These are phyloP conservation scores for Hemisphaericaspora subhashii DNA, from an alignment of 1,139 yeast genomes.

Conservation along the genomic window DNA sequence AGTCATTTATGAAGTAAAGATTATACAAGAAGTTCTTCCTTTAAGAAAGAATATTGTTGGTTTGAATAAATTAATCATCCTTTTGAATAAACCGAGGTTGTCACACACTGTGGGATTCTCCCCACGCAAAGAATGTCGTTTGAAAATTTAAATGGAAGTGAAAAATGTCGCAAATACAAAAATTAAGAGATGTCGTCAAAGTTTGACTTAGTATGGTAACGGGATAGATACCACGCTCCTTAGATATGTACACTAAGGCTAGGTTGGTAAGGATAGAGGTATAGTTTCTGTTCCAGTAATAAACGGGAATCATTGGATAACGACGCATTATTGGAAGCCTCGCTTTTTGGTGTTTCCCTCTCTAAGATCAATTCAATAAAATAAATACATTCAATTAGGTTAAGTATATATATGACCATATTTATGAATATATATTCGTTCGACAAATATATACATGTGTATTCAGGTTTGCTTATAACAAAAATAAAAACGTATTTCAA, in stretches of 20 bases:
- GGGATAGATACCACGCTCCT: too few species aligned
- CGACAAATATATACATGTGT: constrained; percentile 2
- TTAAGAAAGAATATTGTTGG: background rate
- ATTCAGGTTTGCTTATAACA: background rate
- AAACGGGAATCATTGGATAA: too few species aligned
- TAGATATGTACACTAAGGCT: too few species aligned
- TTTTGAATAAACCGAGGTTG: background rate
- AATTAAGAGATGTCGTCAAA: background rate
- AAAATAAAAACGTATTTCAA: background rate
- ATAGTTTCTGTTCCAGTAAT: too few species aligned
- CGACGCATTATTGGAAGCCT: too few species aligned
- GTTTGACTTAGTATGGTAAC: too few species aligned
- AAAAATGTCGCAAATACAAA: background rate
- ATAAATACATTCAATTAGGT: background rate
- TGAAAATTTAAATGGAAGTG: too few species aligned
- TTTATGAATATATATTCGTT: background rate
- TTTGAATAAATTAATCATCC: background rate
- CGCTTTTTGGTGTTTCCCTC: too few species aligned
- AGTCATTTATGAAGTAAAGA: background rate
- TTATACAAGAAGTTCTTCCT: background rate
- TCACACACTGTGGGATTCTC: too few species aligned
- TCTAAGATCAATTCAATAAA: background rate
- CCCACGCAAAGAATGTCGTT: background rate
- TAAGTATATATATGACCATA: background rate
- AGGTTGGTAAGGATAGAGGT: too few species aligned